Conservation (phyloP, 441 rosid species). For the Gossypium davidsonii region DNA sequence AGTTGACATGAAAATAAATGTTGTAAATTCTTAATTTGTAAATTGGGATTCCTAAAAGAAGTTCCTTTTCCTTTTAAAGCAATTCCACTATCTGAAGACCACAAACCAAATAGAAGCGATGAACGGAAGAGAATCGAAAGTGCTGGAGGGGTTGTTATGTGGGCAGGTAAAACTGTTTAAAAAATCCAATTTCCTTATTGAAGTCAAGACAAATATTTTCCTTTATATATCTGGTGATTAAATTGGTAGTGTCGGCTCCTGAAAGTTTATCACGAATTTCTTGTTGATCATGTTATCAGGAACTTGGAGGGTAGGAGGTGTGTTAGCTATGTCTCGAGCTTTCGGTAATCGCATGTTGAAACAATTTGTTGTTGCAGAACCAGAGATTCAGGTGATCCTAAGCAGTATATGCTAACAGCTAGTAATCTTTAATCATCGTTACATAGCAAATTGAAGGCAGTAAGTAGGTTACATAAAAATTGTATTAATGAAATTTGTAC, state of each 20-base stretch:
- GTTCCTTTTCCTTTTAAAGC: conserved; percentile 39
- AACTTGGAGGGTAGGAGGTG: conserved; percentile 99
- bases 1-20: conserved; percentile 6
- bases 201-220: background rate
- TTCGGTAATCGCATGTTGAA: conserved; percentile 98
- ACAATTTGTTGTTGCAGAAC: conserved; percentile 95
- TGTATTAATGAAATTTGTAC: conserved; percentile 13
- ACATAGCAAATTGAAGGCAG: background rate
- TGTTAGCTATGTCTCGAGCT: conserved; percentile 95
- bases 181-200: conserved; percentile 5
- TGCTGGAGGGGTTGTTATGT: conserved; percentile 93
- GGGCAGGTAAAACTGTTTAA: conserved; percentile 67
- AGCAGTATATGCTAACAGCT: background rate
- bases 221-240: background rate
- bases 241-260: background rate
- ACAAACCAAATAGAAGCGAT: conserved; percentile 95
- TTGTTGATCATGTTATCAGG: conserved; percentile 40
- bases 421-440: background rate
- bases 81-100: conserved; percentile 93
- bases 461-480: background rate
- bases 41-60: conserved; percentile 1
- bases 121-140: conserved; percentile 95
- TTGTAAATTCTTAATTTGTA: background rate
- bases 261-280: background rate
- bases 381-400: conserved; percentile 82